Conservation (phyloP, 2,329 filamentous ascomycete genomes). For the Daldinia eschscholtzii region DNA sequence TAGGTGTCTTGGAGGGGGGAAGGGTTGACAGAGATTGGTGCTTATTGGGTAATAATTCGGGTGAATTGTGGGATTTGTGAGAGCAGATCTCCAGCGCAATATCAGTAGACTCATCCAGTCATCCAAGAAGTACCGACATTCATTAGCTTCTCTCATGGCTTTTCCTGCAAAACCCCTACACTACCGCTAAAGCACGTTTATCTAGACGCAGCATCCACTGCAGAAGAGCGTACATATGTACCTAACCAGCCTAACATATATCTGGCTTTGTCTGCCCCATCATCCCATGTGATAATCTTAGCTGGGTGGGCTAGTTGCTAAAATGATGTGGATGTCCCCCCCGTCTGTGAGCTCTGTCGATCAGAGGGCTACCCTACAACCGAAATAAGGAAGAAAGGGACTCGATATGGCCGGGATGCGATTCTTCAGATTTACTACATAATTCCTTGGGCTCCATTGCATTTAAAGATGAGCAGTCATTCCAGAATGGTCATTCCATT, state of each 20-base stretch:
- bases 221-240: constrained; percentile 27
- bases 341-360: constrained; percentile 42
- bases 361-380: constrained; percentile 38
- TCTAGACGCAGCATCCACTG: constrained; percentile 44
- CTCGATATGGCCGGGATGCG: constrained; percentile 29
- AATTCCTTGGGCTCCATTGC: constrained; percentile 15
- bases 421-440: constrained; percentile 17
- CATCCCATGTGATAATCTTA: constrained; percentile 44
- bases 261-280: constrained; percentile 37
- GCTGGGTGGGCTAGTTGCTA: constrained; percentile 39
- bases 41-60: constrained; percentile 46
- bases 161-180: constrained; percentile 30
- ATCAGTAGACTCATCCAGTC: constrained; percentile 21
- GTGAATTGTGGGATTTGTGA: constrained; percentile 45
- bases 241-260: constrained; percentile 12
- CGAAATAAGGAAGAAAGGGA: constrained; percentile 20
- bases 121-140: constrained; percentile 44
- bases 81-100: constrained; percentile 39
- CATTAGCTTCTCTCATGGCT: constrained; percentile 31
- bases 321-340: constrained; percentile 44
- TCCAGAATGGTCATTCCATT: constrained; percentile 14
- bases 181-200: constrained; percentile 50
- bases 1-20: neutral
- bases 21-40: constrained; percentile 32
- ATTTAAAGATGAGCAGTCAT: constrained; percentile 29